Conservation (phyloP, 495 filamentous ascomycete species). For the Podospora tetraspora region DNA sequence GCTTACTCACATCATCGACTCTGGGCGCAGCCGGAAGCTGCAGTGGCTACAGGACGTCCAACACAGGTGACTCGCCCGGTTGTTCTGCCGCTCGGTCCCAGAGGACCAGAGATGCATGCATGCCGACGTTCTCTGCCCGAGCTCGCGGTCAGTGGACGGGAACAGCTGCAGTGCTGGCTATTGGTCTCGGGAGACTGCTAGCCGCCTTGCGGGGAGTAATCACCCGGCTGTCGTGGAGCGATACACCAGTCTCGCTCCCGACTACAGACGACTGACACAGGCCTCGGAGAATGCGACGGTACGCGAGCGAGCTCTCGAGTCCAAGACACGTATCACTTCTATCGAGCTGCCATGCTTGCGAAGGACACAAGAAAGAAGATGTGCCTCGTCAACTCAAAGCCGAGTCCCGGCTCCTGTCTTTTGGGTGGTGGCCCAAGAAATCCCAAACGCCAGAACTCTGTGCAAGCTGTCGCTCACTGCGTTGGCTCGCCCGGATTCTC, state of each 20-base stretch:
- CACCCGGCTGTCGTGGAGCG: slow-evolving; percentile 13
- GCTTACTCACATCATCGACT: neutral
- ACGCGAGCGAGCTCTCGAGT: neutral
- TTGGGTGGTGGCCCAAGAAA: neutral
- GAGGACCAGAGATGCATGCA: slow-evolving; percentile 1
- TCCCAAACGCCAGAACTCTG: neutral
- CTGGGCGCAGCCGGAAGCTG: slow-evolving; percentile 3
- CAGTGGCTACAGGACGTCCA: neutral
- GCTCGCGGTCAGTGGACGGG: neutral
- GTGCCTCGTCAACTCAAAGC: neutral
- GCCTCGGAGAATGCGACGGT: neutral
- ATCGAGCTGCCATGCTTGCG: too few relatives aligned
- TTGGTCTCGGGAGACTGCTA: neutral
- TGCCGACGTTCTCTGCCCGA: neutral
- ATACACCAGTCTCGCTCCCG: slow-evolving; percentile 6
- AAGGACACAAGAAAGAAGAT: too few relatives aligned
- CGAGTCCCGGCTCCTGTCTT: neutral
- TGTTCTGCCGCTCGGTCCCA: slow-evolving; percentile 5
- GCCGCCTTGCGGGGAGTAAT: slow-evolving; percentile 6
- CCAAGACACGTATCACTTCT: too few relatives aligned
- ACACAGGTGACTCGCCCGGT: slow-evolving; percentile 3
- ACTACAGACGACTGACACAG: neutral
- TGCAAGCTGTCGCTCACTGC: neutral
- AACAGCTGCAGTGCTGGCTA: neutral
- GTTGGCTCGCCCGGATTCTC: neutral